Base-by-base conservation (phyloP, 1,284 basidiomycete genomes). In the Xerocomus alliaceus region DNA sequence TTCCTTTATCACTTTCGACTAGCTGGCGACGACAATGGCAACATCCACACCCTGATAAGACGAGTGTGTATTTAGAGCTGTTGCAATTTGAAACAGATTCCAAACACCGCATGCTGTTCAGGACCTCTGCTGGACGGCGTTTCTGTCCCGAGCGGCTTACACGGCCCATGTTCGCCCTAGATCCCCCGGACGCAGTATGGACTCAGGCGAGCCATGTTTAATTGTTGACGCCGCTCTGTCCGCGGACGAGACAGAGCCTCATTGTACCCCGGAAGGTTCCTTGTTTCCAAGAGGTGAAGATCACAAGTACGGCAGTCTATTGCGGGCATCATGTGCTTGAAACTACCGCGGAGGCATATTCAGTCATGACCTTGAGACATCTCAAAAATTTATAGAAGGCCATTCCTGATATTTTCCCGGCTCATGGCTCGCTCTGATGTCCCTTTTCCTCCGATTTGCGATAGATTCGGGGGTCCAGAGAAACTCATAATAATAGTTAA, bases 201-300 rank as follows among this genome's bases (percentile, higher is more conserved):
- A 48, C 29, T 29, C 51, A 51, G 39, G 47, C n/a, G 22, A 54
- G 31, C 41, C 51, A 26, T 48, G 22, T 51, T 13, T 32, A 49
- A 54, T 32, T 29, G 20, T 34, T 22, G 34, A 20, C 22, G 15
- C 15, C 45, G 24, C 32, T 28, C 34, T 42, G 26, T 61, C 68
- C 68, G 68, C 68, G 68, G 68, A 68, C 56, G 22, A 64, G 39
- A 51, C 46, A 1, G 20, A 17, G 37, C n/a, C 31, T 48, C 46
- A 41, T 29, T 26, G 42, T 35, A 45, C 28, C 28, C 12, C 32
- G 11, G 20, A 31, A 53, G 18, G 35, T 49, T 22, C 48, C 60
- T 53, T 48, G 44, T 56, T 7, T 60, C 52, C 31, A 63, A 24
- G 55, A 48, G 22, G 44, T 22, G 42, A 53, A 26, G 37, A 24